These are phyloP conservation scores for Fusarium sp. DNA, from an alignment of 2,329 filamentous ascomycete genomes.

Conservation along the genomic window DNA sequence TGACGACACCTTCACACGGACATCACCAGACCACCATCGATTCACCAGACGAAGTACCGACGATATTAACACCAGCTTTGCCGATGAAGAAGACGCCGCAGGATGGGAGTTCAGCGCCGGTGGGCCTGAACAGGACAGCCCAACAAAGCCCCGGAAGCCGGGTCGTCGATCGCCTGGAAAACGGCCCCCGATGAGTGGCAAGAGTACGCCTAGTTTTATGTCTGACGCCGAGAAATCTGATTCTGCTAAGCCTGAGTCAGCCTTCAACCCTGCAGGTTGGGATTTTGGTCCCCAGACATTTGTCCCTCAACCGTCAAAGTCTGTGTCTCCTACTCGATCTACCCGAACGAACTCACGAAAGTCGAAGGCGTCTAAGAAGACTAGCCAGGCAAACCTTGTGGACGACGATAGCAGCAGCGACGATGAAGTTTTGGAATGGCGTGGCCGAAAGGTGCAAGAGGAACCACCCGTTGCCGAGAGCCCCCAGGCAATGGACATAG, in stretches of 20 bases:
- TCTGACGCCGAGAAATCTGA: slow-evolving; percentile 46
- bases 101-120: slow-evolving; percentile 68
- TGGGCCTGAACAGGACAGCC: slow-evolving; percentile 50
- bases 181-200: slow-evolving; percentile 42
- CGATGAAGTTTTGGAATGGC: slow-evolving; percentile 55
- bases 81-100: slow-evolving; percentile 60
- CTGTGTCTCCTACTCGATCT: slow-evolving; percentile 61
- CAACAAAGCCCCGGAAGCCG: slow-evolving; percentile 53
- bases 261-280: slow-evolving; percentile 68
- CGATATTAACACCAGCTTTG: slow-evolving; percentile 73
- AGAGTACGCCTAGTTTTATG: slow-evolving; percentile 41
- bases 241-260: slow-evolving; percentile 47
- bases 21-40: slow-evolving; percentile 54
- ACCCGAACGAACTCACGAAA: slow-evolving; percentile 67
- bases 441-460: slow-evolving; percentile 52
- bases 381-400: slow-evolving; percentile 61
- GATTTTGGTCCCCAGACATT: slow-evolving; percentile 69
- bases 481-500: slow-evolving; percentile 75
- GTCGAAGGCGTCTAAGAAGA: slow-evolving; percentile 68
- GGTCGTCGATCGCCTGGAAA: slow-evolving; percentile 58
- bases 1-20: slow-evolving; percentile 57
- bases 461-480: slow-evolving; percentile 56
- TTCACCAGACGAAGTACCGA: slow-evolving; percentile 68
- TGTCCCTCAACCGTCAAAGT: slow-evolving; percentile 59
- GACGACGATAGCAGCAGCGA: slow-evolving; percentile 64